Evolutionary conservation across 306 rosid species (phyloP), one percentile per base, ranked within the genome.

Genomic region (Carpinus fangiana): DNA sequence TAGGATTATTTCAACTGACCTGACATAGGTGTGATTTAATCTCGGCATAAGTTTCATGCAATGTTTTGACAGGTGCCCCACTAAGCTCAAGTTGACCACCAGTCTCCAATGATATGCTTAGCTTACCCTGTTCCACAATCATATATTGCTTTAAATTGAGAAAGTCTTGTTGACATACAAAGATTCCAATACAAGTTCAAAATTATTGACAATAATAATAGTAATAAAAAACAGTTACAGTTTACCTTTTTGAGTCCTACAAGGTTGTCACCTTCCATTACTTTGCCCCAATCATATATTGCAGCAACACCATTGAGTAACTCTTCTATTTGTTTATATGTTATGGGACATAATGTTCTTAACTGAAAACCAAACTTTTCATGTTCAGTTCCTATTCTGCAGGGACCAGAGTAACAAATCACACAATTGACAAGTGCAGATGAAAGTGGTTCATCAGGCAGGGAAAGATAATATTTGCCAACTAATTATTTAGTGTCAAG

Each of bases 81-180:
- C 99, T 96, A 57, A 96, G 97, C 88, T 96, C 99, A 90, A 96
- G 91, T 81, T 96, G 99, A 85, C 99, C 99, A 12, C 99, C 99
- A 69, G 98, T 98, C 87, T 96, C 99, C 81, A 96, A 83, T 50
- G 99, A 93, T 82, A 96, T 89, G 87, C 96, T 91, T 82, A 93
- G 98, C 90, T 90, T 91, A 26, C 99, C 98, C 99, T 93, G 92
- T 82, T 71, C 77, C 84, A 86, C 78, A 75, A 34, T 73, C 53
- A 72, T 34, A 28, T 47, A 57, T 5, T 38, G 43, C 43, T 38
- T 38, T 38, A 38, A 38, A 38, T 38, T 38, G 4, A 38, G 43
- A 38, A 38, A 38, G 4, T 38, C 43, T 38, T 38, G 43, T 38
- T 38, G 43, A 4, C 4, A 38, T 38, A 38, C 43, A 4, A 38